Evolutionary conservation across 1,139 yeast species (phyloP).

Genomic region (Meyerozyma elateridarum): DNA sequence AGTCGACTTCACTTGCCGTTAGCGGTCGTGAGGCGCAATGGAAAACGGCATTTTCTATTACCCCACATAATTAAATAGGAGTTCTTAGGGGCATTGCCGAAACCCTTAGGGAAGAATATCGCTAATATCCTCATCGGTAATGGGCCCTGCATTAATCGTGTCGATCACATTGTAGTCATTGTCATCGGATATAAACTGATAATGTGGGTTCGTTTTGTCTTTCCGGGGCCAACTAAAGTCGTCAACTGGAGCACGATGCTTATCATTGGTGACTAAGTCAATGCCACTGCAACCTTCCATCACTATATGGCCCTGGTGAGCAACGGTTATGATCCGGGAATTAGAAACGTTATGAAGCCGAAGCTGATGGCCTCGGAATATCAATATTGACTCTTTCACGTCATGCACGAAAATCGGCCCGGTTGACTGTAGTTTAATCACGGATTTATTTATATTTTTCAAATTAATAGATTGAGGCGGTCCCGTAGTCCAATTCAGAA

Average conservation of each 20-base stretch:
- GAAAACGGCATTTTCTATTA: too few relatives aligned
- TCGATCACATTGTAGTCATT: conserved; percentile 3
- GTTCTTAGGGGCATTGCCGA: too few relatives aligned
- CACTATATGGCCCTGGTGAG: conserved; percentile 7
- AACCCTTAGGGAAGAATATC: too few relatives aligned
- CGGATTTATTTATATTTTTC: neutral
- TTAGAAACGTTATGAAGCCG: conserved; percentile 10
- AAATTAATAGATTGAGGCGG: conserved; percentile 1
- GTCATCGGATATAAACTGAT: neutral
- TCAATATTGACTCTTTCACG: conserved; percentile 7
- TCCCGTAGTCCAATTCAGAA: neutral
- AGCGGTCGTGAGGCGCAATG: too few relatives aligned
- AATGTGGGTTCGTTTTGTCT: conserved; percentile 4
- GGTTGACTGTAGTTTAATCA: conserved; percentile 3
- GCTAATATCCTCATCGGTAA: too few relatives aligned
- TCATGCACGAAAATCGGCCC: conserved; percentile 11
- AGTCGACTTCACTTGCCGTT: too few relatives aligned
- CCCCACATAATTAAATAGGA: too few relatives aligned
- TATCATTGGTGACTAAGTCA: conserved; percentile 4
- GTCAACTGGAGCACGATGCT: conserved; percentile 8
- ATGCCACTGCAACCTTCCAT: conserved; percentile 9
- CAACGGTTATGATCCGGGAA: conserved; percentile 7
- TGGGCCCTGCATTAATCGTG: conserved; percentile 1
- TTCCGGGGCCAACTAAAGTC: conserved; percentile 13
- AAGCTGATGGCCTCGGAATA: conserved; percentile 11